A percentile compares a stretch with the other conserved stretches of the same genome.
Conservation (phyloP, 208 protist genomes). For the Wallacemonas sp. region DNA sequence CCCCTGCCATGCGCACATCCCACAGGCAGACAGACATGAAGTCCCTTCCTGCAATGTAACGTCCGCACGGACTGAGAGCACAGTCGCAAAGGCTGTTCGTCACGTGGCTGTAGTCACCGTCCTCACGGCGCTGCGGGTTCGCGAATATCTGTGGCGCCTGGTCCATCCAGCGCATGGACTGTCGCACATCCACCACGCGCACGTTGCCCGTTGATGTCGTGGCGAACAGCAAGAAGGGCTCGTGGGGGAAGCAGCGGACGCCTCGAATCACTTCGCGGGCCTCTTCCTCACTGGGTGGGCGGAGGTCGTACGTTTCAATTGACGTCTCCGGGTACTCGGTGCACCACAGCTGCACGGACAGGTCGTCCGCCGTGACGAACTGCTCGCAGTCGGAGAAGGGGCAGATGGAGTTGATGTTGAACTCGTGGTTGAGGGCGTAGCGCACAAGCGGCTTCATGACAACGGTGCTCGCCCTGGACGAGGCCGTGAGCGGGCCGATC, state of each 20-base stretch:
- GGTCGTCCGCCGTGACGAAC: slow-evolving; percentile 85
- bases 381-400: slow-evolving; percentile 65
- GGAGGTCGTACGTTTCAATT: slow-evolving; percentile 76
- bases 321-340: slow-evolving; percentile 84
- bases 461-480: slow-evolving; percentile 38
- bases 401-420: slow-evolving; percentile 84
- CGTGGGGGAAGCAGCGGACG: slow-evolving; percentile 67
- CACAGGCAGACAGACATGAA: slow-evolving; percentile 80
- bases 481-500: slow-evolving; percentile 46
- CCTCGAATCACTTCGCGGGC: slow-evolving; percentile 59
- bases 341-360: slow-evolving; percentile 86
- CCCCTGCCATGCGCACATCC: slow-evolving; percentile 68
- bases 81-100: slow-evolving; percentile 77
- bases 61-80: slow-evolving; percentile 80
- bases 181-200: slow-evolving; percentile 78
- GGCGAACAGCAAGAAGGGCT: slow-evolving; percentile 86
- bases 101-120: slow-evolving; percentile 52
- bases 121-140: slow-evolving; percentile 43
- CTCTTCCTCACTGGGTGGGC: slow-evolving; percentile 56
- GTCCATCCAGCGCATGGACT: slow-evolving; percentile 70
- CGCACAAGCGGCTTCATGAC: slow-evolving; percentile 69
- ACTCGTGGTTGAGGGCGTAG: slow-evolving; percentile 86
- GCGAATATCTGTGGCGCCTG: slow-evolving; percentile 63
- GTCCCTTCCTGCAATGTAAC: slow-evolving; percentile 80
- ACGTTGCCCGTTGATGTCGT: slow-evolving; percentile 69